phyloP scores from a whole-genome alignment of 2,329 filamentous ascomycete genomes.

The Hysterium pulicare region DNA sequence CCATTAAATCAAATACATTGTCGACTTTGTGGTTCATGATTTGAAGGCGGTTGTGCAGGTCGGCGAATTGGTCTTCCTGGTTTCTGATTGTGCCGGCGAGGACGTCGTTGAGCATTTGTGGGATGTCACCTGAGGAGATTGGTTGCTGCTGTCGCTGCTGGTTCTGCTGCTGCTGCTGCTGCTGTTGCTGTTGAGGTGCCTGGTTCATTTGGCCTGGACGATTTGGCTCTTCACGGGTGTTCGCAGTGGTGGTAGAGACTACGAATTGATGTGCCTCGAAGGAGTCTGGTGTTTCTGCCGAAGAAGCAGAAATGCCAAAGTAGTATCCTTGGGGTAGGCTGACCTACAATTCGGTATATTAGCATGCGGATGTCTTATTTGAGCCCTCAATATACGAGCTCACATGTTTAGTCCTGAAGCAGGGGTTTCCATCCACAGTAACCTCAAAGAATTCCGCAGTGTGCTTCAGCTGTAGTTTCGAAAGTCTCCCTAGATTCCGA shows the following conservation, averaged over 20 bases:
- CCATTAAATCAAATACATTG: constrained; percentile 58
- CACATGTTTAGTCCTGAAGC: constrained; percentile 75
- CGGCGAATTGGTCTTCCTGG: constrained; percentile 65
- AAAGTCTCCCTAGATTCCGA: constrained; percentile 84
- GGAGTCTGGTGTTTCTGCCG: constrained; percentile 87
- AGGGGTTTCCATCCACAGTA: constrained; percentile 72
- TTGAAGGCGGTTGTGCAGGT: constrained; percentile 82
- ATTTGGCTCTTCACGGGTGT: constrained; percentile 33
- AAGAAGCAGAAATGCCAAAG: constrained; percentile 84
- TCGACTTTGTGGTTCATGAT: constrained; percentile 66
- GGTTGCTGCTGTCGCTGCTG: constrained; percentile 23
- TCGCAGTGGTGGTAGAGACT: constrained; percentile 54
- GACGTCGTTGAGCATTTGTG: constrained; percentile 41
- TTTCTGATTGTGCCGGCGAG: constrained; percentile 45
- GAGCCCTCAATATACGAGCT: constrained; percentile 5
- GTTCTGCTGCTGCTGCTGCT: constrained; percentile 26
- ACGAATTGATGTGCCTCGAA: constrained; percentile 90
- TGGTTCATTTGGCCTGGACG: constrained; percentile 23
- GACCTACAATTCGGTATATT: constrained; percentile 48
- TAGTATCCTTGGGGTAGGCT: constrained; percentile 74
- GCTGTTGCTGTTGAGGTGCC: constrained; percentile 14
- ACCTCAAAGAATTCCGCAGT: constrained; percentile 67
- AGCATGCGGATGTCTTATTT: background rate
- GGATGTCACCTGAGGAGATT: constrained; percentile 25
- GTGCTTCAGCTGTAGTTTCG: constrained; percentile 72